Conservation (phyloP, 352 stramenopile genomes). For the Phytopythium delawarense region DNA sequence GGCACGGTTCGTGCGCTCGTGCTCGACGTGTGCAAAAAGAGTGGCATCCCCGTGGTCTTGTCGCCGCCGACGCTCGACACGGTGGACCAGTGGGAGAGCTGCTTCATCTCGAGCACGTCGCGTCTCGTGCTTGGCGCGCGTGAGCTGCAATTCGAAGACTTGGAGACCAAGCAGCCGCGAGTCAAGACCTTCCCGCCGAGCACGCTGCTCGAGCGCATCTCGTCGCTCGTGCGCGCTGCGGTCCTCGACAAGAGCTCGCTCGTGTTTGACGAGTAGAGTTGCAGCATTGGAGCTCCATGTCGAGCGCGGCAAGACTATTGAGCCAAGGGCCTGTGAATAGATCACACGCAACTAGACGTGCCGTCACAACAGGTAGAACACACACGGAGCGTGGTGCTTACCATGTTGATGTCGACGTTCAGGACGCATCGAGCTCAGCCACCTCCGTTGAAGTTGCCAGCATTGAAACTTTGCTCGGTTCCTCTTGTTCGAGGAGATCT, state of each 20-base stretch:
- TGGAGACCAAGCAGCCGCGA: constrained; percentile 18
- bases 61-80: constrained; percentile 45
- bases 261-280: constrained; percentile 38
- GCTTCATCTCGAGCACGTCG: constrained; percentile 84
- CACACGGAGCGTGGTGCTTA: neutral
- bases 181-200: constrained; percentile 30
- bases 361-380: neutral
- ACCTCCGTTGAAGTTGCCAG: neutral
- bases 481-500: neutral
- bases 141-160: constrained; percentile 47
- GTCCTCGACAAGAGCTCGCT: constrained; percentile 50
- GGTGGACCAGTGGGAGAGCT: constrained; percentile 62
- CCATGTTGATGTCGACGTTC: neutral
- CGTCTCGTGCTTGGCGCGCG: constrained; percentile 61
- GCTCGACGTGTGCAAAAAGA: constrained; percentile 54
- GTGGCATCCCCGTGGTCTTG: constrained; percentile 50
- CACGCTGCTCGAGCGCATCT: constrained; percentile 42
- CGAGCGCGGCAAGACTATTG: neutral
- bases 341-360: neutral
- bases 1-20: constrained; percentile 73
- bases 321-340: neutral
- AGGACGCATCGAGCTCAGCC: neutral
- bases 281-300: neutral
- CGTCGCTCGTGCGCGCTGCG: constrained; percentile 32
- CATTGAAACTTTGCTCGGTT: neutral